Base-by-base conservation (phyloP, 1,284 basidiomycete species). In the Pulchroboletus neoregius region DNA sequence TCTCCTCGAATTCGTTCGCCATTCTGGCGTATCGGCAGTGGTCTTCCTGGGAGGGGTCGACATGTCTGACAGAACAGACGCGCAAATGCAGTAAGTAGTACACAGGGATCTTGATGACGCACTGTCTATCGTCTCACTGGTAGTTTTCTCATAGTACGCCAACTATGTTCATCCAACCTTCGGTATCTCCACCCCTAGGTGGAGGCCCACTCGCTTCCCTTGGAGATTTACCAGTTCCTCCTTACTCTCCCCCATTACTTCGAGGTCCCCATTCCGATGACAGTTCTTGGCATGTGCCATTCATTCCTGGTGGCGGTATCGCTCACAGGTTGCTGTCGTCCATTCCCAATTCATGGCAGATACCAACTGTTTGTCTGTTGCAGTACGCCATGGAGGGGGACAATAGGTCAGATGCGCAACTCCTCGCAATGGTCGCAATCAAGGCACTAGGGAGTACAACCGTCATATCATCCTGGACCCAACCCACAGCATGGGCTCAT, bases 371-470 rank as follows among this genome's bases (percentile, higher is more conserved):
- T 0, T 69, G 73, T 18, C 61, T 87, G 7, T 64, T 87, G 35
- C 82, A 85, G 47, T 87, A 84, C 53, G 82, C 77, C 4, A 67
- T 84, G 52, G 88, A 91, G 60, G 89, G 87, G 2, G 89, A 91
- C 61, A 91, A 91, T 58, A 71, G 83, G 46, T 72, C 65, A 11
- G 88, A 91, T 61, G 87, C 88, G 0, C 68, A 73, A 12, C 66
- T 82, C 16, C 69, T 89, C 20, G 84, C 87, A 1, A 67, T 68
- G 2, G 74, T 75, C 8, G 71, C 78, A 2, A 67, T 75, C 27
- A 75, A 74, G 46, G 67, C 78, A 0, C 50, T 85, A n/a, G 71
- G 65, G 4, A 51, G 68, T 10, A 68, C 73, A 32, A 57, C 68
- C 16, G 9, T 38, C 20, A 43, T 57, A 26, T 31, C 49, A 33